phyloP scores from a whole-genome alignment of 768 basidiomycete genomes.

The Agrocybe praecox region DNA sequence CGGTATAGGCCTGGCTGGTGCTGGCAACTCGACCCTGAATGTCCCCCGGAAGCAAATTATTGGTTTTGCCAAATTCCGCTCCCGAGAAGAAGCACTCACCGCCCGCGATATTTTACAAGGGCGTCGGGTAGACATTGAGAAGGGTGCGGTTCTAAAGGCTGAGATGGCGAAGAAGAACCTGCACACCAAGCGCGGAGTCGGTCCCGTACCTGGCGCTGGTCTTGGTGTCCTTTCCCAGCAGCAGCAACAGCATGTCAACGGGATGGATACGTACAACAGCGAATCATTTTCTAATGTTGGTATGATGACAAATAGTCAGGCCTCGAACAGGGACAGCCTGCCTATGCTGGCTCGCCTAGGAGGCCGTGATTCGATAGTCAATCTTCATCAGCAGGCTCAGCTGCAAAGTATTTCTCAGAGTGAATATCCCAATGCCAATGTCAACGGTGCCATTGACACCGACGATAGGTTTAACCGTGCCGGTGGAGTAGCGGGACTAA shows the following conservation, averaged over 20 bases:
- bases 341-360: slow-evolving; percentile 3
- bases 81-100: slow-evolving; percentile 82
- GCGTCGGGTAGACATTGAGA: slow-evolving; percentile 88
- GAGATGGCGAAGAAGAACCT: slow-evolving; percentile 99
- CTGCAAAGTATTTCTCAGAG: not conserved
- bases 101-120: slow-evolving; percentile 91
- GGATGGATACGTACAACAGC: slow-evolving; percentile 19
- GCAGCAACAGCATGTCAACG: slow-evolving; percentile 14
- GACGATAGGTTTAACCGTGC: not conserved
- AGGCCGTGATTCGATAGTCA: slow-evolving; percentile 4
- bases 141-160: slow-evolving; percentile 91
- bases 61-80: slow-evolving; percentile 95
- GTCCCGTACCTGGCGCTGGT: slow-evolving; percentile 50
- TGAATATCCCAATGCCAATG: not conserved
- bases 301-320: not conserved
- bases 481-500: not conserved
- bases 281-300: not conserved
- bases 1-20: slow-evolving; percentile 11
- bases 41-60: slow-evolving; percentile 92
- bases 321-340: slow-evolving; percentile 11
- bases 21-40: slow-evolving; percentile 22
- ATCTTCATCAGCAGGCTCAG: not conserved
- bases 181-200: slow-evolving; percentile 91
- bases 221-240: not conserved
- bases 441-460: not conserved